Percentiles rank a stretch among this genome's conserved stretches.
These are phyloP conservation scores for Sporothrix sp. DNA, from an alignment of 2,329 filamentous ascomycete species.

Conservation along the genomic window DNA sequence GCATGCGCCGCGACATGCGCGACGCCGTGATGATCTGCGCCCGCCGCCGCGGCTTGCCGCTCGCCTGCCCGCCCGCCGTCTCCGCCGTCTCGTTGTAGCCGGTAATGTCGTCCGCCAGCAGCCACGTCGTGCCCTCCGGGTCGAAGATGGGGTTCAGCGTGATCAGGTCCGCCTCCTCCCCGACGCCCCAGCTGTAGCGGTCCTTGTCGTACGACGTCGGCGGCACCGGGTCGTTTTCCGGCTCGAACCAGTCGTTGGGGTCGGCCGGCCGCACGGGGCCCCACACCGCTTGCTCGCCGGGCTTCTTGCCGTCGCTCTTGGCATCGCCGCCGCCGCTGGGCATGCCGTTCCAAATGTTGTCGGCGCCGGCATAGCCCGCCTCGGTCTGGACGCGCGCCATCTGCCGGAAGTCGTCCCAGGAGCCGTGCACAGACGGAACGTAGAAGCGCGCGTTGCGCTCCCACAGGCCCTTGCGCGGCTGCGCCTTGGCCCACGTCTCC, in stretches of 20 bases:
- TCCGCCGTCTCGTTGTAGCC: conserved; percentile 57
- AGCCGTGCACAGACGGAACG: conserved; percentile 63
- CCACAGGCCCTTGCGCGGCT: conserved; percentile 74
- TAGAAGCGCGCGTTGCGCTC: conserved; percentile 73
- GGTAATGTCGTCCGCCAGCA: conserved; percentile 71
- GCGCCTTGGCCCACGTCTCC: conserved; percentile 57
- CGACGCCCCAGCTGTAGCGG: conserved; percentile 76
- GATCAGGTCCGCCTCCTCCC: conserved; percentile 84
- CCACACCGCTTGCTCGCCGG: conserved; percentile 62
- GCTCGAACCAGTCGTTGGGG: conserved; percentile 60
- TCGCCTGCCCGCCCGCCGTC: conserved; percentile 26
- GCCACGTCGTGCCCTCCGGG: conserved; percentile 77
- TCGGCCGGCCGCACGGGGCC: conserved; percentile 65
- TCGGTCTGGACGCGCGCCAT: conserved; percentile 69
- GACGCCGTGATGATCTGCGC: conserved; percentile 83
- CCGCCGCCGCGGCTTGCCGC: conserved; percentile 58
- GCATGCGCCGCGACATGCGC: conserved; percentile 68
- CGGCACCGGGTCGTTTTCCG: conserved; percentile 62
- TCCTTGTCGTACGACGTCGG: conserved; percentile 68
- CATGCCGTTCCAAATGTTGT: conserved; percentile 56
- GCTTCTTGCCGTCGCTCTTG: conserved; percentile 22
- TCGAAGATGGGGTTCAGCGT: conserved; percentile 89
- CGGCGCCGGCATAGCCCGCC: conserved; percentile 53
- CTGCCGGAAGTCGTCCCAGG: conserved; percentile 70
- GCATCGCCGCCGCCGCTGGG: conserved; percentile 30